A percentile compares a stretch with the other conserved stretches of the same genome.
Conservation (phyloP, 2,329 filamentous ascomycete species). For the Trichophyton benhamiae region DNA sequence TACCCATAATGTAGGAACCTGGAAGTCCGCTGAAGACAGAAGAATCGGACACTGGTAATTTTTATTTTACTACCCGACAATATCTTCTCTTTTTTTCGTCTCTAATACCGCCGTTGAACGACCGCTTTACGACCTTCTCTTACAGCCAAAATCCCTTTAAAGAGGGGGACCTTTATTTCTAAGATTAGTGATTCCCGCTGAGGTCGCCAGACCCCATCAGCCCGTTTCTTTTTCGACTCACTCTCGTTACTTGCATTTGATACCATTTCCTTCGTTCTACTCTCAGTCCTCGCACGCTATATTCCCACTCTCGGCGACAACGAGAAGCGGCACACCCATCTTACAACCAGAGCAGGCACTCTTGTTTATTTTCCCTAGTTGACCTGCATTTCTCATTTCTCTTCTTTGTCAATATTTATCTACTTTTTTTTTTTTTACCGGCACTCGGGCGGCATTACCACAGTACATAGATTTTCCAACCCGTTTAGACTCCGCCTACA, state of each 20-base stretch:
- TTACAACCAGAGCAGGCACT: neutral
- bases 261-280: neutral
- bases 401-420: neutral
- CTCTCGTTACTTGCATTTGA: neutral
- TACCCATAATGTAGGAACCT: conserved; percentile 44
- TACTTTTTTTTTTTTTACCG: neutral
- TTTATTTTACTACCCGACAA: neutral
- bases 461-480: neutral
- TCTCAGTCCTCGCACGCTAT: neutral
- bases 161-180: neutral
- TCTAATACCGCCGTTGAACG: neutral
- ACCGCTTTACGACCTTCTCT: neutral
- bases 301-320: neutral
- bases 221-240: neutral
- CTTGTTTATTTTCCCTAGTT: neutral
- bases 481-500: neutral
- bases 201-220: neutral
- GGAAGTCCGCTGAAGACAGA: conserved; percentile 61
- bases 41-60: conserved; percentile 44
- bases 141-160: neutral
- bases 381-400: neutral
- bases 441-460: neutral
- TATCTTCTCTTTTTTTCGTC: neutral
- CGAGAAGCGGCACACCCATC: neutral
- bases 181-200: neutral